These are phyloP conservation scores for Hyaloscypha hepaticicola DNA, from an alignment of 495 filamentous ascomycete genomes.

Conservation along the genomic window DNA sequence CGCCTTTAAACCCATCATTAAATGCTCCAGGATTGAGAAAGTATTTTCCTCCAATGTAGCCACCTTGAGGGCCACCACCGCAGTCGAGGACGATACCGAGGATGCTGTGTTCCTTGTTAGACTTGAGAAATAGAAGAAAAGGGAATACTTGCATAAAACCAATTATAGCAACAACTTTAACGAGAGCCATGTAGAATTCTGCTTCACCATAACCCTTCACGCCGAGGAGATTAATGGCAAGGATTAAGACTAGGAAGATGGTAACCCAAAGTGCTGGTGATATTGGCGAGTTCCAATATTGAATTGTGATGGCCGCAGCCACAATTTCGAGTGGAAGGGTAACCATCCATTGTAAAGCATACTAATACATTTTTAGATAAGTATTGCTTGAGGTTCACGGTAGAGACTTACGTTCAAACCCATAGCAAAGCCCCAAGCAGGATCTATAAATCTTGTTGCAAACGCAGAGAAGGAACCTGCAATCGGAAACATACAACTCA, in stretches of 20 bases:
- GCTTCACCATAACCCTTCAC: conserved; percentile 89
- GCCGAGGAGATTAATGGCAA: conserved; percentile 81
- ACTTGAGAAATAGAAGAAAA: background rate
- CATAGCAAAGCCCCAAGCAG: conserved; percentile 96
- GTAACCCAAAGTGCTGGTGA: conserved; percentile 81
- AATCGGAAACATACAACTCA: conserved; percentile 76
- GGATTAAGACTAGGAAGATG: conserved; percentile 74
- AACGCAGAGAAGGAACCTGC: conserved; percentile 89
- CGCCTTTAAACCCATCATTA: conserved; percentile 86
- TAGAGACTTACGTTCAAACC: conserved; percentile 70
- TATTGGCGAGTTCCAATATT: conserved; percentile 70
- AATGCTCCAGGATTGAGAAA: conserved; percentile 86
- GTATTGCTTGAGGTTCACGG: background rate
- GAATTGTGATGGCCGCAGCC: conserved; percentile 82
- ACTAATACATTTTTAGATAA: conserved; percentile 1
- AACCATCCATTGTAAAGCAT: conserved; percentile 19
- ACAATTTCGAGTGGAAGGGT: conserved; percentile 77
- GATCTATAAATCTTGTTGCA: conserved; percentile 87
- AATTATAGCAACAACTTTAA: conserved; percentile 85
- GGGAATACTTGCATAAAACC: conserved; percentile 71
- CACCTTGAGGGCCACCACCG: conserved; percentile 67
- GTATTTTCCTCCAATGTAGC: conserved; percentile 77
- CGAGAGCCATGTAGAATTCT: conserved; percentile 79
- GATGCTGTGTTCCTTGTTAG: conserved; percentile 42
- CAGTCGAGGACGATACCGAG: conserved; percentile 76